phyloP scores from a whole-genome alignment of 1,284 basidiomycete species.

The Trichosporon faecale region DNA sequence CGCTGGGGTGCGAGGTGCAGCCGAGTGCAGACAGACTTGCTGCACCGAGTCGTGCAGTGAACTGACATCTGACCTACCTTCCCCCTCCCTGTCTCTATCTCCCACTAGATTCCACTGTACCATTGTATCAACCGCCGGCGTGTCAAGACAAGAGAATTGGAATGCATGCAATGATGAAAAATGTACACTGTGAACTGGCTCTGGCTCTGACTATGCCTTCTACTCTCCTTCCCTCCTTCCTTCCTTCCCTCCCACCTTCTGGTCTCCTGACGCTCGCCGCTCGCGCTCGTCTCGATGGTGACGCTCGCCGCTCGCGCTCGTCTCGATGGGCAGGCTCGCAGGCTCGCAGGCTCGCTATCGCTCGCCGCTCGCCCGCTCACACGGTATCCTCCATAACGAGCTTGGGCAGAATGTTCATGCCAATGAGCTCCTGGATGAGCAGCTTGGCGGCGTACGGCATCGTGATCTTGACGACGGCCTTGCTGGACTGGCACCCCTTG shows the following conservation, averaged over 20 bases:
- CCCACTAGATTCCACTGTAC: not conserved
- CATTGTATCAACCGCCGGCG: not conserved
- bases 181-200: not conserved
- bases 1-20: no score
- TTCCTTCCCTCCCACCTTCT: no score
- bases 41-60: no score
- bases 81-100: not conserved
- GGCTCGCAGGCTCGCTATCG: no score
- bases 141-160: not conserved
- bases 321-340: no score
- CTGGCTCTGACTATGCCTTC: not conserved
- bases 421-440: constrained; percentile 96
- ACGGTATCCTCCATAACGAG: constrained; percentile 65
- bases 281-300: no score
- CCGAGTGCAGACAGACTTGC: no score
- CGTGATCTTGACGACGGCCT: constrained; percentile 92
- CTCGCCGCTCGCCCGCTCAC: constrained; percentile 13
- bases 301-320: no score
- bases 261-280: no score
- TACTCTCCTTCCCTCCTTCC: not conserved
- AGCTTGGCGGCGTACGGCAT: constrained; percentile 98
- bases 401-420: constrained; percentile 88
- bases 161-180: constrained; percentile 9
- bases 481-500: constrained; percentile 91
- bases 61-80: not conserved